These are phyloP conservation scores for Backusella mclennaniae DNA, from an alignment of 192 early-diverging fungal genomes.

Conservation along the genomic window DNA sequence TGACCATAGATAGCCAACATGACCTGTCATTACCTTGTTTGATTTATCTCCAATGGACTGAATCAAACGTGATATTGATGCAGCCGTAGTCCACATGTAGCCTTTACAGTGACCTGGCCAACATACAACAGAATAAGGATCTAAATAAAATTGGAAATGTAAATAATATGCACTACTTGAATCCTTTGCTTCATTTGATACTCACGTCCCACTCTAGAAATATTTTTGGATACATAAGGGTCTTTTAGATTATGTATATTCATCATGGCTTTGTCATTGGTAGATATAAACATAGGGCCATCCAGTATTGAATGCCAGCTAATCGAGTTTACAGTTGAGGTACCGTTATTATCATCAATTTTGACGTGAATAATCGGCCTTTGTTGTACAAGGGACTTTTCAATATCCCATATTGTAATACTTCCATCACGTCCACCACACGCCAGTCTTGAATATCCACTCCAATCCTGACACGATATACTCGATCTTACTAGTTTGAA, in stretches of 20 bases:
- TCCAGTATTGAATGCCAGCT: neutral
- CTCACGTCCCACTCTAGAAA: neutral
- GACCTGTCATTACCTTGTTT: neutral
- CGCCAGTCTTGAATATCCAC: neutral
- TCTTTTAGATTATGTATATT: constrained; percentile 1
- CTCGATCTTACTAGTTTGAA: neutral
- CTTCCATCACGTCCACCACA: constrained; percentile 1
- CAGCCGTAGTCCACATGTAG: neutral
- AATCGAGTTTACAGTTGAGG: neutral
- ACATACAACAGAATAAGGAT: neutral
- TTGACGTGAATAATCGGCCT: neutral
- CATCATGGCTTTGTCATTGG: neutral
- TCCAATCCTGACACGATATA: constrained; percentile 1
- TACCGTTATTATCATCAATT: neutral
- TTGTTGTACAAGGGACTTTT: neutral
- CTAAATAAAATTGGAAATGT: neutral
- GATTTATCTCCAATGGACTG: neutral
- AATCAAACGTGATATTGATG: neutral
- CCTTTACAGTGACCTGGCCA: neutral
- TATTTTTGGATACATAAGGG: neutral
- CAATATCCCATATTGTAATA: neutral
- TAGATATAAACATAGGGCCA: neutral
- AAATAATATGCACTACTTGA: neutral
- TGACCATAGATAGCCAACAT: constrained; percentile 11
- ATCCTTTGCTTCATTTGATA: too few species aligned